Evolutionary conservation across 129 eudicot genomes (phyloP).

Genomic region (Artemisia tridentata): DNA sequence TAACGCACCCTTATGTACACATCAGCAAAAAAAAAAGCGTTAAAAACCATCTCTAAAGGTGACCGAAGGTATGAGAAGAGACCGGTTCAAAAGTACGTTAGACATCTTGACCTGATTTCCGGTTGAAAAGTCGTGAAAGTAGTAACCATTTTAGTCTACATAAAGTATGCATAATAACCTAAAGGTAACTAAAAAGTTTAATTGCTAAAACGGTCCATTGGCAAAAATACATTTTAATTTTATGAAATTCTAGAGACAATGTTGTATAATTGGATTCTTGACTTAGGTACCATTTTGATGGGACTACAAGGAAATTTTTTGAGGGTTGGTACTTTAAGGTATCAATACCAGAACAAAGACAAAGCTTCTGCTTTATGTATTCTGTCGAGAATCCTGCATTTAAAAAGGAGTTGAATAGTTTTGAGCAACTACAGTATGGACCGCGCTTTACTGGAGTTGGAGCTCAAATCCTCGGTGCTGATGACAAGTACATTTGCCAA

Average conservation of each 20-base stretch:
- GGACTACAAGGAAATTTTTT: conserved; percentile 70
- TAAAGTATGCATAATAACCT: too few relatives aligned
- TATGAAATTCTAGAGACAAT: not conserved
- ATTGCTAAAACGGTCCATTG: not conserved
- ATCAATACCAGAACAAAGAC: conserved; percentile 83
- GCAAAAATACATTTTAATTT: not conserved
- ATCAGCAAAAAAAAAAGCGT: too few relatives aligned
- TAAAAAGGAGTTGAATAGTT: conserved; percentile 43
- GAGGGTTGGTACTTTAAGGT: conserved; percentile 99
- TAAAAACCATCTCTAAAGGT: too few relatives aligned
- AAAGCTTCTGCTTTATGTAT: conserved; percentile 98
- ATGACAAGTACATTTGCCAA: conserved; percentile 91
- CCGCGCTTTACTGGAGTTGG: conserved; percentile 87
- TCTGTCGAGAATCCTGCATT: conserved; percentile 92
- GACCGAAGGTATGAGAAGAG: too few relatives aligned
- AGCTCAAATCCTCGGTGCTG: conserved; percentile 91
- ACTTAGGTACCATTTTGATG: conserved; percentile 88
- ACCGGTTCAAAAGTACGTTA: too few relatives aligned
- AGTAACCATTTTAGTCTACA: too few relatives aligned
- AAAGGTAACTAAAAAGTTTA: too few relatives aligned
- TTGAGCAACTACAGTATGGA: conserved; percentile 75
- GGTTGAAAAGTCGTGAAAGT: too few relatives aligned
- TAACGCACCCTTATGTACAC: too few relatives aligned
- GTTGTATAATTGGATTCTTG: conserved; percentile 1
- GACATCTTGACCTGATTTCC: too few relatives aligned